These are phyloP conservation scores for Excoecaria cochinchinensis DNA, from an alignment of 345 rosid species.

Conservation along the genomic window DNA sequence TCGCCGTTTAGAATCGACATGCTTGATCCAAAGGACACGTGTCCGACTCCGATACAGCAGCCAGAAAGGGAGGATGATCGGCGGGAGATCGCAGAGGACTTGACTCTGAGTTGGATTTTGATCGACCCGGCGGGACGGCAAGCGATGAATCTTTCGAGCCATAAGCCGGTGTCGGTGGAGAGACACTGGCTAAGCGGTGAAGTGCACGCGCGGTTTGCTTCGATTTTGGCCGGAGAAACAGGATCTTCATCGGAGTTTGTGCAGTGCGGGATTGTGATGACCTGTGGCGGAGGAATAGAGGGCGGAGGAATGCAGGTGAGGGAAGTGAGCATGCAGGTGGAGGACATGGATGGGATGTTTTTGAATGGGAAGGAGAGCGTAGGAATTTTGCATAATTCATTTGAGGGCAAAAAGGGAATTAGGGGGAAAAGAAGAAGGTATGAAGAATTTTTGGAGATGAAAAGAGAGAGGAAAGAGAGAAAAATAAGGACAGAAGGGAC, in stretches of 20 bases:
- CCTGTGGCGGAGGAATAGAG: conserved; percentile 39
- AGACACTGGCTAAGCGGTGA: conserved; percentile 79
- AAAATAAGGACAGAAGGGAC: conserved; percentile 45
- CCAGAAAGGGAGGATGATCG: conserved; percentile 41
- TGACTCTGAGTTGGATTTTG: conserved; percentile 74
- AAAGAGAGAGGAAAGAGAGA: conserved; percentile 49
- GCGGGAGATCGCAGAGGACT: conserved; percentile 33
- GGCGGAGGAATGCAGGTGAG: conserved; percentile 64
- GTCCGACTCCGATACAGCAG: conserved; percentile 44
- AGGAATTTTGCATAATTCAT: conserved; percentile 39
- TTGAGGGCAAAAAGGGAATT: conserved; percentile 55
- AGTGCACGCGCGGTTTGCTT: conserved; percentile 50
- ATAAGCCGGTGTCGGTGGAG: conserved; percentile 58
- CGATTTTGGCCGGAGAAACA: conserved; percentile 26
- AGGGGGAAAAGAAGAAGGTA: conserved; percentile 32
- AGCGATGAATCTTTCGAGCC: conserved; percentile 65
- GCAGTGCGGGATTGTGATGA: conserved; percentile 52
- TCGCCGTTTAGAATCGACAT: conserved; percentile 75
- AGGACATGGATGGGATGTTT: conserved; percentile 66
- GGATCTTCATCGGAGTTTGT: conserved; percentile 34
- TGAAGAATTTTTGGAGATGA: conserved; percentile 45
- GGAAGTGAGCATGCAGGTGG: conserved; percentile 64
- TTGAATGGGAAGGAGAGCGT: conserved; percentile 65
- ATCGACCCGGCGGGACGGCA: conserved; percentile 52
- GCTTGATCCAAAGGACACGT: conserved; percentile 58